Conservation (phyloP, 768 basidiomycete species). For the Pisolithus tinctorius region DNA sequence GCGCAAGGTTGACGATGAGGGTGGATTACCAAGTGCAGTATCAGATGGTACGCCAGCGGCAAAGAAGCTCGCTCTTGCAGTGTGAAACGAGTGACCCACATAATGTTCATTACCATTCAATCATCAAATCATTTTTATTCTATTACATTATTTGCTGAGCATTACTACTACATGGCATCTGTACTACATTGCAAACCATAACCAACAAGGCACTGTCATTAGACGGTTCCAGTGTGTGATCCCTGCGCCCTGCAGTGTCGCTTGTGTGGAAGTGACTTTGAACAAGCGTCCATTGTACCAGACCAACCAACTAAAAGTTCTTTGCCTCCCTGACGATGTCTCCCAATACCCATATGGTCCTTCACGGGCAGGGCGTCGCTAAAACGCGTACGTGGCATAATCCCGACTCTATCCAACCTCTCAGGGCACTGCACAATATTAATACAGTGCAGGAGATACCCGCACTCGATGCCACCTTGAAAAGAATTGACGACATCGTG, state of each 20-base stretch:
- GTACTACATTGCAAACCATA: slow-evolving; percentile 14
- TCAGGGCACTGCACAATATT: background rate
- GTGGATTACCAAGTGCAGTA: slow-evolving; percentile 26
- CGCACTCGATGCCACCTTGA: slow-evolving; percentile 35
- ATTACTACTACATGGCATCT: slow-evolving; percentile 16
- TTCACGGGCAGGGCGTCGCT: too few species aligned
- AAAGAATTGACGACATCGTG: slow-evolving; percentile 46
- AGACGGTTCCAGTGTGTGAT: too few species aligned
- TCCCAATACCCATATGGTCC: too few species aligned
- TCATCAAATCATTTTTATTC: slow-evolving; percentile 22
- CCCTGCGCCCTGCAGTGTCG: too few species aligned
- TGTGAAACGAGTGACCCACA: slow-evolving; percentile 9
- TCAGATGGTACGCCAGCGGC: slow-evolving; percentile 50
- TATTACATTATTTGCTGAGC: slow-evolving; percentile 26
- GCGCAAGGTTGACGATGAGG: slow-evolving; percentile 65
- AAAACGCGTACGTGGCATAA: slow-evolving; percentile 8
- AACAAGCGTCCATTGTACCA: too few species aligned
- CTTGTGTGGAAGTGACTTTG: too few species aligned
- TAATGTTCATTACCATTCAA: background rate
- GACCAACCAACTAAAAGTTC: too few species aligned
- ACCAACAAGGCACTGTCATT: background rate
- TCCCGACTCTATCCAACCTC: background rate
- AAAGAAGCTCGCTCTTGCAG: slow-evolving; percentile 57
- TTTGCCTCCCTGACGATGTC: too few species aligned
- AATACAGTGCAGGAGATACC: slow-evolving; percentile 6